Conservation (phyloP, 768 basidiomycete species). For the Amanita jacksonii region DNA sequence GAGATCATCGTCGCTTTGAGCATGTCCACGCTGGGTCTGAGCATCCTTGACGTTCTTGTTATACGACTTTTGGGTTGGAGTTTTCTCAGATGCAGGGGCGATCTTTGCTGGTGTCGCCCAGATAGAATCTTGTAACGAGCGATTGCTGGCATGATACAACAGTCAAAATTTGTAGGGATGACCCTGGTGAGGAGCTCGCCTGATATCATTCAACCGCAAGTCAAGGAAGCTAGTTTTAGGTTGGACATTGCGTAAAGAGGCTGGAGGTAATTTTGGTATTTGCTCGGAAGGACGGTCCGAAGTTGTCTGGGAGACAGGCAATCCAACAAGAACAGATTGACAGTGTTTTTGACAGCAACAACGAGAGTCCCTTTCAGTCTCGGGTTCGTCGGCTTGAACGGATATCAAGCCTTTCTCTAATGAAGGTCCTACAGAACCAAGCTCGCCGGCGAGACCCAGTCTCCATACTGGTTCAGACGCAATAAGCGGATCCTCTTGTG, state of each 20-base stretch:
- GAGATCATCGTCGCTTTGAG: neutral
- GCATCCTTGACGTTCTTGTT: neutral
- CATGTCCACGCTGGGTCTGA: no score
- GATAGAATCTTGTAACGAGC: conserved; percentile 7
- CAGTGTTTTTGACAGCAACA: no score
- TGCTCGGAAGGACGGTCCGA: neutral
- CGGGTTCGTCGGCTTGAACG: neutral
- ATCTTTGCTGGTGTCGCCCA: conserved; percentile 4
- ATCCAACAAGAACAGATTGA: no score
- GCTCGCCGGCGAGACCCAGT: neutral
- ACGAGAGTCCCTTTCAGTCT: no score
- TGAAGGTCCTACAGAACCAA: neutral
- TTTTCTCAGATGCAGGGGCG: neutral
- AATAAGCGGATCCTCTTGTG: neutral
- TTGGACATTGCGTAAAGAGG: neutral
- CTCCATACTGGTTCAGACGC: neutral
- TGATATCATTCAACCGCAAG: conserved; percentile 3
- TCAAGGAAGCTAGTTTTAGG: conserved; percentile 4
- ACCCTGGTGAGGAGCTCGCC: neutral
- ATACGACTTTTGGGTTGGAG: neutral
- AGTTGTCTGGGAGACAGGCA: neutral
- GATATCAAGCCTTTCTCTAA: neutral
- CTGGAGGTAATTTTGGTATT: neutral
- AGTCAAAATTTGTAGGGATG: neutral
- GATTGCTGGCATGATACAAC: conserved; percentile 2